Evolutionary conservation across 169 alveolate species (phyloP), one percentile per base, ranked within the genome.

Genomic region (Plasmodium coatneyi): DNA sequence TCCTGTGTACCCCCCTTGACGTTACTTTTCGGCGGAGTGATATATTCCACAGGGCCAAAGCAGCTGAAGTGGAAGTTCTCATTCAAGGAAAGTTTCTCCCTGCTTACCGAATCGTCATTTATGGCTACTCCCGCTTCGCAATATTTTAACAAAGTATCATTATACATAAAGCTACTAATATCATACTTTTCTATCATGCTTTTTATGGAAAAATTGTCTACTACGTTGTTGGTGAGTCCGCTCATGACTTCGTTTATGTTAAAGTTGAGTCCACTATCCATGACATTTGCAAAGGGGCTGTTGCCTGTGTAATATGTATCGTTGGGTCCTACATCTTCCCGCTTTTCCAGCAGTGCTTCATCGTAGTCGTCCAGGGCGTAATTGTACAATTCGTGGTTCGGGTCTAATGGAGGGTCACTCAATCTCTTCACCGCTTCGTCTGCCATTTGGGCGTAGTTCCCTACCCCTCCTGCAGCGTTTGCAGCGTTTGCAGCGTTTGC

Each of bases 101-200:
- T 41, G 41, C 56, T 25, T 14, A 78, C 70, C 7, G 56, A 30
- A 66, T 82, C 92, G 43, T 84, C 93, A 74, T 91, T 80, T 43
- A 91, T 70, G 0, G 82, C 25, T 19, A 82, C 78, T 32, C 92
- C 95, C 5, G 84, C 22, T 10, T 91, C 95, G 34, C 87, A 91
- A 91, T 81, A 80, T 10, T 70, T 91, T 78, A 91, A 91, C 56
- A 91, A 76, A 41, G 16, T 32, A 81, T 91, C 95, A 71, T 91
- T 91, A n/a, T 43, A 80, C 19, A 91, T 80, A 36, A 91, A 80
- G 49, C 71, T 36, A n/a, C 83, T 91, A 12, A 91, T 46, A 74
- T 91, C 95, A 49, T 82, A 91, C 3, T 91, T 91, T 49, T 91
- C 81, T 81, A 91, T 43, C 34, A 91, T 71, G 39, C 25, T 71